Base-by-base conservation (phyloP, 768 basidiomycete species). In the Pleurotus tuoliensis region DNA sequence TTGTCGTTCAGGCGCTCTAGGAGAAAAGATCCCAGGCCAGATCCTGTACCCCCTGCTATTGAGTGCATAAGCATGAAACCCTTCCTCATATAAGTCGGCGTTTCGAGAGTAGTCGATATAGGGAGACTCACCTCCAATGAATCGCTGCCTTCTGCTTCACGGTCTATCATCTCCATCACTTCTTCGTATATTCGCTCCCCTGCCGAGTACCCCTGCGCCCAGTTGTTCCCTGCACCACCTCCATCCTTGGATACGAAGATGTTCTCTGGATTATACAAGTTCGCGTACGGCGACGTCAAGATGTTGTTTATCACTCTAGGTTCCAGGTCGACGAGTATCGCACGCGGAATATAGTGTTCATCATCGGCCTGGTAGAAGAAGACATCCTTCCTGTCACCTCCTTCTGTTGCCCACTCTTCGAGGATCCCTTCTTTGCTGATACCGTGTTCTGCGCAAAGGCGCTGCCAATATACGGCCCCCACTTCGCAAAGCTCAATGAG, bases 311-410 rank as follows among this genome's bases (percentile, higher is more conserved):
- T 95, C 25, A 99, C 96, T 69, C 97, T 82, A 16, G 97, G 97
- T 68, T 99, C 97, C 24, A 97, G 82, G 72, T 99, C 97, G 58
- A 98, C 86, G 39, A 99, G 81, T 59, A 99, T 96, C 4, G 97
- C 93, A 52, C 97, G 83, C 1, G 97, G 97, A 58, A 99, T 95
- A 71, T 98, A 99, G 65, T 97, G 95, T 69, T 98, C 97, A 66
- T 99, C 97, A 69, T 99, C 97, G n/a, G 97, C 97, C 71, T 98
- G 96, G 69, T 99, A 98, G 76, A 99, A 99, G 75, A 99, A 99
- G 24, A 97, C 96, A 73, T 99, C 97, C 68, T 98, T 99, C 63
- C 97, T 81, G 73, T 99, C 97, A 7, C 92, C 92, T 16, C 91
- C 92, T 64, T 95, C 94, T 1, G 88, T 91, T 5, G 95, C 94